Evolutionary conservation across 1,284 basidiomycete species (phyloP).

Genomic region (Cryptococcus maquisensis): DNA sequence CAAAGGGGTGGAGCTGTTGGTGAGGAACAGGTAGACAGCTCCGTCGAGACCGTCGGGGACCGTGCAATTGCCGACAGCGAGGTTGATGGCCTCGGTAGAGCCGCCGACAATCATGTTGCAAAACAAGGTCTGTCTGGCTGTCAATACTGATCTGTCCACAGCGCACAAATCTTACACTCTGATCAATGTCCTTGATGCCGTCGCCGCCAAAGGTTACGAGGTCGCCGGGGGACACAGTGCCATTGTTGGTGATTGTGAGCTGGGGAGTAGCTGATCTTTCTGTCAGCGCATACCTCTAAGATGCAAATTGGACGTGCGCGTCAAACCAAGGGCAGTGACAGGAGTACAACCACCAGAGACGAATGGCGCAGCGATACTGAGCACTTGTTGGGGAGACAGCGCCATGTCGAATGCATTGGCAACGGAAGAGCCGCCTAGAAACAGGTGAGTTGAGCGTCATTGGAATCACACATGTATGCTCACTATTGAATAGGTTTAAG

Average conservation of each 20-base stretch:
- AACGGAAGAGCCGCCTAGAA: conserved; percentile 55
- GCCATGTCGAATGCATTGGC: conserved; percentile 68
- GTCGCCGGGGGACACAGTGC: conserved; percentile 57
- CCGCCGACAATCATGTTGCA: conserved; percentile 75
- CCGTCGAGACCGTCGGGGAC: conserved; percentile 21
- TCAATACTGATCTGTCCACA: background rate
- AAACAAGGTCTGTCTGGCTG: conserved; percentile 54
- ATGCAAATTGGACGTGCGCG: conserved; percentile 49
- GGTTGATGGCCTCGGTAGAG: conserved; percentile 55
- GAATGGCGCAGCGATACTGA: conserved; percentile 68
- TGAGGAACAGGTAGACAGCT: conserved; percentile 64
- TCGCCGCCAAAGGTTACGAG: conserved; percentile 60
- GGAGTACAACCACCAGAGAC: conserved; percentile 62
- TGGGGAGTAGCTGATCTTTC: conserved; percentile 56
- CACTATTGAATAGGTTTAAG: conserved; percentile 62
- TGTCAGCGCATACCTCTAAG: background rate
- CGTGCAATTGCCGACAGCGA: conserved; percentile 52
- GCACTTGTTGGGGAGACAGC: conserved; percentile 63
- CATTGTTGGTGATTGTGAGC: conserved; percentile 62
- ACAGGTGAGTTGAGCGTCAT: background rate
- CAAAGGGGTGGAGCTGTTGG: conserved; percentile 60
- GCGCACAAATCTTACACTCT: conserved; percentile 49
- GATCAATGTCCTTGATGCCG: conserved; percentile 54
- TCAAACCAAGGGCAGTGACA: conserved; percentile 52
- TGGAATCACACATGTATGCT: background rate